Base-by-base conservation (phyloP, 2,329 filamentous ascomycete species). In the Metarhizium humberi region DNA sequence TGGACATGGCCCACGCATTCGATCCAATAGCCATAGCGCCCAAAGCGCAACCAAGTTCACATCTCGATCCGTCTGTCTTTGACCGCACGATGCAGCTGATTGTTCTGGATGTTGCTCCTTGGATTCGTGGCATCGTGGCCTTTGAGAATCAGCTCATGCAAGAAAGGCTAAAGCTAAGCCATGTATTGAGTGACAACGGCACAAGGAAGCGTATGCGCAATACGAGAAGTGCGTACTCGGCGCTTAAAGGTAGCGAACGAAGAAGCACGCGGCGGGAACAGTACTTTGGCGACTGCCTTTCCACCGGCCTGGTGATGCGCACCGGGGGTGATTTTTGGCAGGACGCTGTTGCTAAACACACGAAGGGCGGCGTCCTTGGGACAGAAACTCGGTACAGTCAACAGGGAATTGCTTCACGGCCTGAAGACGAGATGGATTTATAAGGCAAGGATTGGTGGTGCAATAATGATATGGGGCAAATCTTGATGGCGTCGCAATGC, bases 61-160 rank as follows among this genome's bases (percentile, higher is more conserved):
- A 75, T 47, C 75, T 90, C 1, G 81, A 84, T 38, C 78, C 87
- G 0, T 92, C 89, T 0, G 83, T 87, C 0, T 90, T 96, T 60
- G 90, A 96, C 63, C 82, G 88, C 47, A 83, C 84, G 0, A 73
- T 87, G 62, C 68, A 70, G 0, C 75, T 85, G 20, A 82, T 96
- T 36, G 78, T 81, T 0, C 73, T 86, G 13, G 94, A 99, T 59
- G 76, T 97, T 2, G 92, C 91, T 0, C 94, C 95, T 0, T 97
- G 90, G 67, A 81, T 97, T n/a, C 87, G 95, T 11, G 78, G 80
- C 42, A 97, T 99, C 57, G 84, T 92, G 2, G 78, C 84, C 0
- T 88, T 86, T 65, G 92, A 97, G 62, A 74, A 83, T 20, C 78
- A 77, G 1, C 78, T 94, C 1, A 86, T 90, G 63, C 75, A 82